Evolutionary conservation across 176 grass and related monocot genomes (phyloP).

Genomic region (Musa acuminata): DNA sequence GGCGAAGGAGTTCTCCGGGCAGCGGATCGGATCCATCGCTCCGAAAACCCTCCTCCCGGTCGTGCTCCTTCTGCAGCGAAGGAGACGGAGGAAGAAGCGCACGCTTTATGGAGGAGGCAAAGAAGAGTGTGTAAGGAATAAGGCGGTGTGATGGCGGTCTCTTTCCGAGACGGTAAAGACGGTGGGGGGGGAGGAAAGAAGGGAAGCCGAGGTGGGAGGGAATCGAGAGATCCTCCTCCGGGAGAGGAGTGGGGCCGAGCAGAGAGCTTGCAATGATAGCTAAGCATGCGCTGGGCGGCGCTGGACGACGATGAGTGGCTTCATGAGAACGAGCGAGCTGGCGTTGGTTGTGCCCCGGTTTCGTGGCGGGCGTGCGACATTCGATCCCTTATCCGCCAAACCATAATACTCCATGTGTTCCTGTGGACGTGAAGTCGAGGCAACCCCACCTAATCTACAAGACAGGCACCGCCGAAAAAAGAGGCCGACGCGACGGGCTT

Average conservation of each 20-base stretch:
- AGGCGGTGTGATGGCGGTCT: not conserved
- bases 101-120: not conserved
- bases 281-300: not conserved
- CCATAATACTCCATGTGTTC: too few species aligned
- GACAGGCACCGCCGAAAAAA: too few species aligned
- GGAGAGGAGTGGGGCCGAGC: not conserved
- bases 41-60: not conserved
- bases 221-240: too few species aligned
- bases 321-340: not conserved
- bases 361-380: not conserved
- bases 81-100: not conserved
- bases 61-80: not conserved
- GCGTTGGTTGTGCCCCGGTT: not conserved
- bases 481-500: too few species aligned
- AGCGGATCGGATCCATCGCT: conserved; percentile 8
- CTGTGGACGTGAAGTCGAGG: too few species aligned
- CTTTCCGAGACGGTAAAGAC: not conserved
- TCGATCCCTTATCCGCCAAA: not conserved
- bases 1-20: conserved; percentile 49
- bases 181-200: too few species aligned
- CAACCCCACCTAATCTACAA: too few species aligned
- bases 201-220: too few species aligned
- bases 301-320: too few species aligned
- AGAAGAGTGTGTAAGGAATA: not conserved
- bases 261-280: not conserved